phyloP scores from a whole-genome alignment of 495 filamentous ascomycete genomes.

The Aspergillus coremiiformis region DNA sequence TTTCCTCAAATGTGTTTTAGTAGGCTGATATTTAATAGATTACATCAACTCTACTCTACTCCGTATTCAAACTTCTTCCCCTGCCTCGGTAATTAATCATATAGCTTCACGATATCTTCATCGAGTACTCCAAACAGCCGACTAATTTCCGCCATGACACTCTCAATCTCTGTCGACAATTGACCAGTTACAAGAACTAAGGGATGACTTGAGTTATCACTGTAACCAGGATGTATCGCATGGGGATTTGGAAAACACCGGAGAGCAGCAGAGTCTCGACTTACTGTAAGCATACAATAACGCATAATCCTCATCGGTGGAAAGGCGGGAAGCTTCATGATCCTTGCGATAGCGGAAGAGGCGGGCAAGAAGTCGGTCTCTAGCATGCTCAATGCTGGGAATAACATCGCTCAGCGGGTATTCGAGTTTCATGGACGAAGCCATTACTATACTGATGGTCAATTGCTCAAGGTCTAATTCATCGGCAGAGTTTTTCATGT shows the following conservation, averaged over 20 bases:
- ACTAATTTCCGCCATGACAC: conserved; percentile 43
- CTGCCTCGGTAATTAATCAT: conserved; percentile 30
- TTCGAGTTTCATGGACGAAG: conserved; percentile 85
- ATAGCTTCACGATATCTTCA: conserved; percentile 65
- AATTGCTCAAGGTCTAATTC: too few relatives aligned
- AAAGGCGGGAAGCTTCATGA: conserved; percentile 43
- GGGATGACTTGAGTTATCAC: too few relatives aligned
- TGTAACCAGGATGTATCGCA: too few relatives aligned
- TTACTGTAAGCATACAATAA: conserved; percentile 67
- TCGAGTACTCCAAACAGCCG: conserved; percentile 64
- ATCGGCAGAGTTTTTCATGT: too few relatives aligned
- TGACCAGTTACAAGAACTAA: conserved; percentile 48
- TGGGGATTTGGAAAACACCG: too few relatives aligned
- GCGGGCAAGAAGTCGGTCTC: conserved; percentile 82
- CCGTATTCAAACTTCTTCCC: too few relatives aligned
- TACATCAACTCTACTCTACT: too few relatives aligned
- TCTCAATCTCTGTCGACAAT: conserved; percentile 43
- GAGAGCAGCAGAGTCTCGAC: conserved; percentile 10
- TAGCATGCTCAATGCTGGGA: conserved; percentile 68
- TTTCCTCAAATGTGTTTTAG: too few relatives aligned
- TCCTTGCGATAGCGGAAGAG: conserved; percentile 77
- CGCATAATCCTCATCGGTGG: conserved; percentile 62
- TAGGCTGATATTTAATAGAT: neutral
- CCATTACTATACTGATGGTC: conserved; percentile 55
- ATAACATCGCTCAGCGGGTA: conserved; percentile 85